These are phyloP conservation scores for Coniella lustricola DNA, from an alignment of 2,329 filamentous ascomycete species.

Conservation along the genomic window DNA sequence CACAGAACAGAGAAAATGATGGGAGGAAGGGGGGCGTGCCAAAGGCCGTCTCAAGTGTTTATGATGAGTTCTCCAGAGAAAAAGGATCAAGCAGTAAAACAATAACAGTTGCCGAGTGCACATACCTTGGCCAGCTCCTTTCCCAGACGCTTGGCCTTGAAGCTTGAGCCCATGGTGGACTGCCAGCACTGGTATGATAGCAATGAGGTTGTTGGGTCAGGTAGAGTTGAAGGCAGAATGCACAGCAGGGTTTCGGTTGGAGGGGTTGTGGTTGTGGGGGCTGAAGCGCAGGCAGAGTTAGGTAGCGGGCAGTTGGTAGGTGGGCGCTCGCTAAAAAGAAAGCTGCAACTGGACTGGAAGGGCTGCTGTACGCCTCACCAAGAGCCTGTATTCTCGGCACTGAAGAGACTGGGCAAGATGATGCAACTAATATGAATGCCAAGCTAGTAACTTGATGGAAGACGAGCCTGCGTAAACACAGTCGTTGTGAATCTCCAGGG, in stretches of 20 bases:
- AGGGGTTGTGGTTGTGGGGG: neutral
- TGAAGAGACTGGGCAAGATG: no score
- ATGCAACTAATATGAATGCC: no score
- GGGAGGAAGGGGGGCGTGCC: neutral
- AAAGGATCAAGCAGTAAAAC: neutral
- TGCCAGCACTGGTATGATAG: neutral
- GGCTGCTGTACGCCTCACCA: no score
- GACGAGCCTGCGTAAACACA: no score
- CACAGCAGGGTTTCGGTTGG: neutral
- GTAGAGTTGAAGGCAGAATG: neutral
- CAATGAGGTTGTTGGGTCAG: neutral
- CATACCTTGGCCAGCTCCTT: constrained; percentile 54
- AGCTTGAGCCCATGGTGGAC: constrained; percentile 32
- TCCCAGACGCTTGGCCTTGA: constrained; percentile 49
- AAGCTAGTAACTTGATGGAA: no score
- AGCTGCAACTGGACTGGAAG: no score
- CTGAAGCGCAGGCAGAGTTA: neutral
- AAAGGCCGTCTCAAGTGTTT: neutral
- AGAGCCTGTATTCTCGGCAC: no score
- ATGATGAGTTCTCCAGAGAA: no score
- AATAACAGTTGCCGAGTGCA: neutral
- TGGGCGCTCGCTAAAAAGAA: no score
- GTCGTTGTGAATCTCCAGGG: no score
- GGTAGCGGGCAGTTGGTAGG: neutral
- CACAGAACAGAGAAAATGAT: neutral